Percentiles rank a stretch among this genome's conserved stretches.
phyloP scores from a whole-genome alignment of 371 early-diverging fungal species.

The Conidiobolus incongruus region DNA sequence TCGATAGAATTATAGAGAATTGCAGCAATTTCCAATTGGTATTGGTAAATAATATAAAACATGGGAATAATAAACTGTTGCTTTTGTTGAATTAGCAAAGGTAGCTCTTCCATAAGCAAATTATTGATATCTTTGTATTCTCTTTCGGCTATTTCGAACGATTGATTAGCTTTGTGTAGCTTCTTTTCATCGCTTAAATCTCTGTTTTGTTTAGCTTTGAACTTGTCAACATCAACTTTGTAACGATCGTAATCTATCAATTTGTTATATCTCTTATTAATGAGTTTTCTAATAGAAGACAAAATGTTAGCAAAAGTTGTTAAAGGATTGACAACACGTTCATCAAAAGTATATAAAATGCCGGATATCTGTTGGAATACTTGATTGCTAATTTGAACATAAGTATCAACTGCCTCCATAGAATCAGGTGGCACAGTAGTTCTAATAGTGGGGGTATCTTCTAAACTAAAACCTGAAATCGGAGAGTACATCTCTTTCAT shows the following conservation, averaged over 20 bases:
- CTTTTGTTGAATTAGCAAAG: neutral
- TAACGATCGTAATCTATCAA: conserved; percentile 2
- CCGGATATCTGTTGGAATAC: no score
- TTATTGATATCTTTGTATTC: neutral
- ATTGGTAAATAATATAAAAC: neutral
- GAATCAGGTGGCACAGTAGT: no score
- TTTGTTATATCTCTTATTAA: conserved; percentile 3
- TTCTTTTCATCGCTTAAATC: conserved; percentile 2
- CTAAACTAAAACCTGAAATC: no score
- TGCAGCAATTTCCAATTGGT: no score
- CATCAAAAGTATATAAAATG: neutral
- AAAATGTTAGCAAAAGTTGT: neutral
- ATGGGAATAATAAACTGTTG: neutral
- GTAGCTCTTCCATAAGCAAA: conserved; percentile 1
- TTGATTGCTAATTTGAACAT: no score
- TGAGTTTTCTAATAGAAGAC: neutral
- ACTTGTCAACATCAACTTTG: neutral
- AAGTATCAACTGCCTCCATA: no score
- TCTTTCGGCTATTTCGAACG: neutral
- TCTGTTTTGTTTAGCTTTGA: neutral
- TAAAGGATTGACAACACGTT: neutral
- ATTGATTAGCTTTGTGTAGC: neutral
- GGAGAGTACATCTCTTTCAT: no score
- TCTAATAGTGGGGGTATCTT: no score
- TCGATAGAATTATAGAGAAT: no score